Evolutionary conservation across 2,329 filamentous ascomycete species (phyloP), one percentile per base, ranked within the genome.

Genomic region (Penicillium sp.): DNA sequence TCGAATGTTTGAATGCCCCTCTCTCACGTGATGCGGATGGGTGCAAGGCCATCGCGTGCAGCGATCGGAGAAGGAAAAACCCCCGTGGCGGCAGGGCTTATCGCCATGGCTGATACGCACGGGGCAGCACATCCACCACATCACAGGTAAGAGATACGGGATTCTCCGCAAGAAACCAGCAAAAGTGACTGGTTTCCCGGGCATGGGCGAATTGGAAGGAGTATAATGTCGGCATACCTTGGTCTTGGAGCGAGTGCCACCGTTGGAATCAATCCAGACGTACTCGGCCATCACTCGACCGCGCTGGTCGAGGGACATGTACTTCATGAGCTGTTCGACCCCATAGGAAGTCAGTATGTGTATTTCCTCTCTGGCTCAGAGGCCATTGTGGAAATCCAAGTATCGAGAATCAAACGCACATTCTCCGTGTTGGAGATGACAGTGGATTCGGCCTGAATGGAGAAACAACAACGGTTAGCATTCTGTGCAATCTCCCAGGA

Each of bases 231-330:
- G 36, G 84, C 91, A 84, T 84, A 97, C 94, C 86, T 92, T 96
- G 75, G 90, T 94, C 85, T 98, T 99, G 77, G 92, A 96, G 73
- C 95, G 92, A 70, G 91, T 85, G 73, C 89, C 89, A 77, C 93
- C 92, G 66, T 82, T 79, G 66, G 90, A 84, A 75, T 97, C 93
- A 77, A 97, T 89, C 94, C 94, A 97, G 84, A 97, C 88, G 82
- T 97, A 97, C 83, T 97, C 94, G 75, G 92, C 94, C 80, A 96
- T 95, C 75, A 96, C 84, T 70, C 82, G 83, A 78, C 92, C 93
- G 78, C 89, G 91, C 83, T 98, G 94, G 78, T 92, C 89, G 73
- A 98, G 90, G 74, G 84, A 83, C 81, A 95, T 87, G 85, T 94
- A 98, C 81, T 97, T 97, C 79, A 89, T 82, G 78, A 97, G 88